Conservation (phyloP, 345 rosid species). For the Reutealis trisperma region DNA sequence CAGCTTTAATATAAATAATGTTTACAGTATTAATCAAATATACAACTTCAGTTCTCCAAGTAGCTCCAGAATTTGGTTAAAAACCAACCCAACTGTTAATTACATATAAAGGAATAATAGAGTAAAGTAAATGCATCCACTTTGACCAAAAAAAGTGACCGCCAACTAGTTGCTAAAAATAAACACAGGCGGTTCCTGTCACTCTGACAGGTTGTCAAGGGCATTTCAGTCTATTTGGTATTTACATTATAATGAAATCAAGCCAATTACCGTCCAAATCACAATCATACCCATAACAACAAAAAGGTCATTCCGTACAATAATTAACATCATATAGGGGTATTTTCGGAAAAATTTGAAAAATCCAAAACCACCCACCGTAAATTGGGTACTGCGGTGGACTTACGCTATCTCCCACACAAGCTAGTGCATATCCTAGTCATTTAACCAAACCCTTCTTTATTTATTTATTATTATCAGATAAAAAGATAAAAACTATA, state of each 20-base stretch:
- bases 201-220: slow-evolving; percentile 5
- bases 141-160: too few relatives aligned
- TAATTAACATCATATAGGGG: slow-evolving; percentile 5
- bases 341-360: slow-evolving; percentile 10
- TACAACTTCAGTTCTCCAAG: not conserved
- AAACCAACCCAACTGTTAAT: too few relatives aligned
- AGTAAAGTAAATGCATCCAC: too few relatives aligned
- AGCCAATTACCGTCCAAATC: not conserved
- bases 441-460: slow-evolving; percentile 12
- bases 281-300: slow-evolving; percentile 12
- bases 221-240: slow-evolving; percentile 13
- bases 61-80: too few relatives aligned
- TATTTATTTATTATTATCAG: not conserved
- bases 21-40: not conserved
- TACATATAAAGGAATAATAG: too few relatives aligned
- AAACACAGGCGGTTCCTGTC: not conserved
- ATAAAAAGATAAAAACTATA: too few relatives aligned
- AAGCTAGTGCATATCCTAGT: slow-evolving; percentile 33
- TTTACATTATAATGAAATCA: not conserved
- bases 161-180: too few relatives aligned
- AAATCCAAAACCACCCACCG: slow-evolving; percentile 1
- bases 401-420: slow-evolving; percentile 28
- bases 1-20: too few relatives aligned
- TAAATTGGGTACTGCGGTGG: slow-evolving; percentile 31
- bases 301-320: too few relatives aligned